A percentile compares a stretch with the other conserved stretches of the same genome.
Conservation (phyloP, 345 rosid species). For the Punica granatum region DNA sequence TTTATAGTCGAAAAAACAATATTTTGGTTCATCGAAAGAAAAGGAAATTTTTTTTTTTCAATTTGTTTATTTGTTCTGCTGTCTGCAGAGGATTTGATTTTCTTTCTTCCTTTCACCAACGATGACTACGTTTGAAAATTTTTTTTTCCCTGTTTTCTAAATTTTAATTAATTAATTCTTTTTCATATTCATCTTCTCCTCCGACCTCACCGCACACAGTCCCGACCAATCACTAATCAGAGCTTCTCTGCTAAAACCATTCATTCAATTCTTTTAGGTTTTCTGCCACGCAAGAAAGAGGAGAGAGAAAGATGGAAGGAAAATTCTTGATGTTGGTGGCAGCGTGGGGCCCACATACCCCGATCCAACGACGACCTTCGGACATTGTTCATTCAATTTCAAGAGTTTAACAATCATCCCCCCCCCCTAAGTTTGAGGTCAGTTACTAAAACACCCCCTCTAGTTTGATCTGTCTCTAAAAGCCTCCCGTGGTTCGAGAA, state of each 20-base stretch:
- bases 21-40: too few relatives aligned
- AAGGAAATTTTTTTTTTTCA: neutral
- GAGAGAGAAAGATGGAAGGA: neutral
- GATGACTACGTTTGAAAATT: too few relatives aligned
- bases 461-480: neutral
- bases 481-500: too few relatives aligned
- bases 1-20: neutral
- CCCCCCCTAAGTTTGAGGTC: neutral
- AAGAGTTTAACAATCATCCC: too few relatives aligned
- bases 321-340: neutral
- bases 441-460: neutral
- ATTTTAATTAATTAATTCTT: too few relatives aligned
- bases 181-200: too few relatives aligned
- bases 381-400: too few relatives aligned
- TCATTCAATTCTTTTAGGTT: neutral
- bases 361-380: neutral
- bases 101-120: too few relatives aligned
- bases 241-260: neutral
- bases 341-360: neutral
- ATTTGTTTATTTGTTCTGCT: neutral
- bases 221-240: conserved; percentile 5
- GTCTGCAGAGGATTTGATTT: too few relatives aligned
- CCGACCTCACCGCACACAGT: neutral
- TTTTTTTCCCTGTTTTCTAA: too few relatives aligned
- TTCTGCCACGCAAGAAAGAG: neutral